Evolutionary conservation across 202 grass and related monocot genomes (phyloP).

Genomic region (Brachypodium distachyon): DNA sequence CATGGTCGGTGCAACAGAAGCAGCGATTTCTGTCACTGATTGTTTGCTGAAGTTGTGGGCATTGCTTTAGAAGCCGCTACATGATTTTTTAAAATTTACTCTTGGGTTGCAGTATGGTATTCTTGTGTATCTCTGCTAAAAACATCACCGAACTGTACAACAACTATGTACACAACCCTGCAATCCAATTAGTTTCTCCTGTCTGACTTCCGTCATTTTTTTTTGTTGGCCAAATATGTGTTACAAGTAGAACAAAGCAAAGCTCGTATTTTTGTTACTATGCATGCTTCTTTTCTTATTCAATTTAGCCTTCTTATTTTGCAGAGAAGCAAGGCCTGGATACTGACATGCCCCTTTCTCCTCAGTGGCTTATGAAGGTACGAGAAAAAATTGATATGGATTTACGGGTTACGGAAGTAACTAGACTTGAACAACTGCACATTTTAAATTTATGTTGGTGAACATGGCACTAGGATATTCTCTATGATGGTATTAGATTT

Average conservation of each 20-base stretch:
- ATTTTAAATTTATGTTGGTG: background rate
- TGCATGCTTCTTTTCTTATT: constrained; percentile 2
- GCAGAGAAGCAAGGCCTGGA: constrained; percentile 66
- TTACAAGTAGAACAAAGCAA: background rate
- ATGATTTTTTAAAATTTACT: background rate
- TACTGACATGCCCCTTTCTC: constrained; percentile 87
- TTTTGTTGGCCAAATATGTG: background rate
- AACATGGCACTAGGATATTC: background rate
- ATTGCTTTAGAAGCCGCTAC: background rate
- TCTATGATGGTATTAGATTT: constrained; percentile 6
- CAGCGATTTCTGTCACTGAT: background rate
- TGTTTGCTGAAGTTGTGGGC: background rate
- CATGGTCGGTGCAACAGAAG: background rate
- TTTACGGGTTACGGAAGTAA: background rate
- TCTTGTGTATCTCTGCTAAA: background rate
- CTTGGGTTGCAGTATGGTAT: background rate
- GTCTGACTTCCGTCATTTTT: background rate
- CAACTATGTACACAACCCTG: background rate
- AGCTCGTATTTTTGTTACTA: background rate
- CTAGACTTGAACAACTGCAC: background rate
- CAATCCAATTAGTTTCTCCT: background rate
- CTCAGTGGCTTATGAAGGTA: constrained; percentile 97
- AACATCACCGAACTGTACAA: background rate
- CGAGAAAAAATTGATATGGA: constrained; percentile 35
- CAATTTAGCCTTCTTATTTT: constrained; percentile 16